Conservation (phyloP, 495 filamentous ascomycete genomes). For the Podospora appendiculata region DNA sequence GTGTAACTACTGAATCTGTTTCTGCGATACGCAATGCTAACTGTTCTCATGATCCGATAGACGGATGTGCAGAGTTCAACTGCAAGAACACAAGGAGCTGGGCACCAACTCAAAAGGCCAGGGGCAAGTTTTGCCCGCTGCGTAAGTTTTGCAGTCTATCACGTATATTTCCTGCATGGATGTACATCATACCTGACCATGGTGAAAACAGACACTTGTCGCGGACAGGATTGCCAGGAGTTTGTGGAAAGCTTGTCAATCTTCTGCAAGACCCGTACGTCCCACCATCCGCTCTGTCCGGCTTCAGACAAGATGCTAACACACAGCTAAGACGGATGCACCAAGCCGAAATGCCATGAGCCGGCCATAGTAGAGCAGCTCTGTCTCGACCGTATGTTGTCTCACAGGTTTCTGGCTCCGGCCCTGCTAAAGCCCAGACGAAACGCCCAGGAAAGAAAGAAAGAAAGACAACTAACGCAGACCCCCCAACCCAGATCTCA, state of each 20-base stretch:
- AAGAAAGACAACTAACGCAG: neutral
- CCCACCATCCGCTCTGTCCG: too few relatives aligned
- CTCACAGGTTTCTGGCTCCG: neutral
- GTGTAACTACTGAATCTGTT: too few relatives aligned
- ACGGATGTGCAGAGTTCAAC: conserved; percentile 5
- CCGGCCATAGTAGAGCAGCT: conserved; percentile 12
- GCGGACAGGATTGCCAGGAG: conserved; percentile 8
- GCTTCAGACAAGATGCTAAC: too few relatives aligned
- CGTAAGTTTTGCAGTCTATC: conserved; percentile 5
- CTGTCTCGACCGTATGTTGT: conserved; percentile 14
- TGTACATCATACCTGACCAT: neutral
- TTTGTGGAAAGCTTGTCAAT: conserved; percentile 10
- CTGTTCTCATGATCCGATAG: neutral
- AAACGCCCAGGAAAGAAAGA: neutral
- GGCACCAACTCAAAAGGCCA: neutral
- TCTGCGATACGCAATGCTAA: too few relatives aligned
- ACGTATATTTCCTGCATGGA: neutral
- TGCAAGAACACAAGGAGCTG: conserved; percentile 5
- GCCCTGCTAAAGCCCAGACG: neutral
- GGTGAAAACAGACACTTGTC: conserved; percentile 15
- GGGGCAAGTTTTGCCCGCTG: conserved; percentile 10
- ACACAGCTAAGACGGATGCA: conserved; percentile 9
- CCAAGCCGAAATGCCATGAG: conserved; percentile 11
- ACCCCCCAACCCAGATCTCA: conserved; percentile 12
- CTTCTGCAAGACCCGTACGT: conserved; percentile 14